phyloP scores from a whole-genome alignment of 2,329 filamentous ascomycete genomes.

The Exophiala xenobiotica region DNA sequence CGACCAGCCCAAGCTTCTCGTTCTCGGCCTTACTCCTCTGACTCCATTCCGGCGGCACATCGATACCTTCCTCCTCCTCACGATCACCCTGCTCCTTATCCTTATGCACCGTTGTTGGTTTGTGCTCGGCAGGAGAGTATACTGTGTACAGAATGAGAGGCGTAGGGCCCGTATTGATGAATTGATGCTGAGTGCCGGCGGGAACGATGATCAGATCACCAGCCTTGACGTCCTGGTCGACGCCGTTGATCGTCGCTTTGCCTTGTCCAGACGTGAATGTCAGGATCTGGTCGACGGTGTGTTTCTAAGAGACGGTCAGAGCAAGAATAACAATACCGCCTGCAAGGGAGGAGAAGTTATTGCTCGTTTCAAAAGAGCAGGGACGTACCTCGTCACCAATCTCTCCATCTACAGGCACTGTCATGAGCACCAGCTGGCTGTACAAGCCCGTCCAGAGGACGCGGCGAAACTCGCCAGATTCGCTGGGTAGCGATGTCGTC shows the following conservation, averaged over 20 bases:
- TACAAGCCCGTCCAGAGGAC: slow-evolving; percentile 65
- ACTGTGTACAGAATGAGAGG: slow-evolving; percentile 63
- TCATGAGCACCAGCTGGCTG: slow-evolving; percentile 64
- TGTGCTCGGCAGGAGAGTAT: slow-evolving; percentile 63
- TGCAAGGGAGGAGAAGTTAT: too few relatives aligned
- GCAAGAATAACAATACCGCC: too few relatives aligned
- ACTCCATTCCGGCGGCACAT: slow-evolving; percentile 62
- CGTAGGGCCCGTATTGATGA: slow-evolving; percentile 60
- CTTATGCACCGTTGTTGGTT: slow-evolving; percentile 58
- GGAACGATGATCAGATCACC: slow-evolving; percentile 62
- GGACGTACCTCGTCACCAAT: slow-evolving; percentile 64
- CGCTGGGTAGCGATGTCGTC: slow-evolving; percentile 52
- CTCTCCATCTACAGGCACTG: slow-evolving; percentile 61
- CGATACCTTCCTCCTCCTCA: slow-evolving; percentile 60
- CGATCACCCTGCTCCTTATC: slow-evolving; percentile 64
- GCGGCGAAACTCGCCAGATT: slow-evolving; percentile 59
- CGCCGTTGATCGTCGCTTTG: slow-evolving; percentile 59
- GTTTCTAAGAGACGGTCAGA: slow-evolving; percentile 38
- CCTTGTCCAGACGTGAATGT: slow-evolving; percentile 62
- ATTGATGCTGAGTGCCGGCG: slow-evolving; percentile 65
- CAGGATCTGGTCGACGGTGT: slow-evolving; percentile 64
- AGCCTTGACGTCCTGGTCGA: slow-evolving; percentile 56
- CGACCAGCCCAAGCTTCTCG: slow-evolving; percentile 56
- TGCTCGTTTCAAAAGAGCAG: too few relatives aligned
- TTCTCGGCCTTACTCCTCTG: slow-evolving; percentile 58